These are phyloP conservation scores for Epicoccum nigrum DNA, from an alignment of 2,329 filamentous ascomycete species.

Conservation along the genomic window DNA sequence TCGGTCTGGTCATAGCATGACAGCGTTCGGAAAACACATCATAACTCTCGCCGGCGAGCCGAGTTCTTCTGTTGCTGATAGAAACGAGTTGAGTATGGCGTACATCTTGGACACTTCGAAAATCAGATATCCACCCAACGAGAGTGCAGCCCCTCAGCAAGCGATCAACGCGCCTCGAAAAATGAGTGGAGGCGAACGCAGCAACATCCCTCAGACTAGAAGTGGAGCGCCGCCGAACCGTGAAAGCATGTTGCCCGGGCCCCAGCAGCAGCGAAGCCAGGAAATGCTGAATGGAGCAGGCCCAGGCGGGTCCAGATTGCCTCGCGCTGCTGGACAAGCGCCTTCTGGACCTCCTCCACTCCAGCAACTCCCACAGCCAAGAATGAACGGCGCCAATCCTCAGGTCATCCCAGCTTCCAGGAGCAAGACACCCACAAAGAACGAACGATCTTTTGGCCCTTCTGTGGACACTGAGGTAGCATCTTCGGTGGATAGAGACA, in stretches of 20 bases:
- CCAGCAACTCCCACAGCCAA: constrained; percentile 66
- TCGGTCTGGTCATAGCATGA: constrained; percentile 97
- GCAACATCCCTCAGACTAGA: constrained; percentile 48
- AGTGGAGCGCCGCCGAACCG: constrained; percentile 44
- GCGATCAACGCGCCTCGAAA: constrained; percentile 49
- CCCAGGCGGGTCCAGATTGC: constrained; percentile 61
- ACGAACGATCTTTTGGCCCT: constrained; percentile 54
- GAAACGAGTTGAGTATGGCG: constrained; percentile 83
- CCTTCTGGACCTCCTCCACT: constrained; percentile 69
- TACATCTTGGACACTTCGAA: constrained; percentile 95
- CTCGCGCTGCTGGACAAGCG: constrained; percentile 64
- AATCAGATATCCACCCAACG: constrained; percentile 88
- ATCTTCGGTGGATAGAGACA: constrained; percentile 54
- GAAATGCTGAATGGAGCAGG: constrained; percentile 38
- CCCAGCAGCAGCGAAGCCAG: constrained; percentile 45
- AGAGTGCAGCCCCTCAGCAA: constrained; percentile 53
- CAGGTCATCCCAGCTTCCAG: constrained; percentile 30
- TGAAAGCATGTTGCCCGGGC: constrained; percentile 50
- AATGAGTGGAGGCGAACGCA: constrained; percentile 56
- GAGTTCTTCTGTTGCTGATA: constrained; percentile 80
- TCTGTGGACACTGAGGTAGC: constrained; percentile 49
- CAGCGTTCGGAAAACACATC: constrained; percentile 87
- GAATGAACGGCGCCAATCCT: constrained; percentile 50
- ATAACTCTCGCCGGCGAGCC: constrained; percentile 94
- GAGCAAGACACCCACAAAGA: constrained; percentile 60